Evolutionary conservation across 2,329 filamentous ascomycete genomes (phyloP).

Genomic region (Aureobasidium subglaciale): DNA sequence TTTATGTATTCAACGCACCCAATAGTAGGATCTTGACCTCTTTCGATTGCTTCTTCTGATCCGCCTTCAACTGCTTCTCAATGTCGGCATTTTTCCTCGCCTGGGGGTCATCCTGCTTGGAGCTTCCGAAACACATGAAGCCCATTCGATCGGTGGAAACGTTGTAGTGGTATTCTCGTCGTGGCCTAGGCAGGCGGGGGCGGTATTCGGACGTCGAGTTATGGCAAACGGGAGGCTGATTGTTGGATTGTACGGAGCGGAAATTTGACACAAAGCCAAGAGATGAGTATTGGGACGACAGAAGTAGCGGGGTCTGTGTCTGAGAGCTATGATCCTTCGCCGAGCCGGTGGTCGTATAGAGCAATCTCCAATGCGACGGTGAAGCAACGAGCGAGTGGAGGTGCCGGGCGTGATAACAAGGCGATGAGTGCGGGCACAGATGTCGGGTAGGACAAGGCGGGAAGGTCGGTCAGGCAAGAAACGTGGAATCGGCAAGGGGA

Average conservation of each 20-base stretch:
- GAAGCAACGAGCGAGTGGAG: not conserved
- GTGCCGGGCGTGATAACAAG: not conserved
- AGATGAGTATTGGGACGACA: not conserved
- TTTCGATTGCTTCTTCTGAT: conserved; percentile 77
- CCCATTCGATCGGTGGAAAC: conserved; percentile 9
- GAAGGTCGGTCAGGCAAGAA: not conserved
- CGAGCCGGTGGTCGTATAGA: not conserved
- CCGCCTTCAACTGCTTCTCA: conserved; percentile 74
- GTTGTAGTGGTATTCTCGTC: not conserved
- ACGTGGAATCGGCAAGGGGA: conserved; percentile 12
- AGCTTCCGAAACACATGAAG: conserved; percentile 47
- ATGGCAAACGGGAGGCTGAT: not conserved
- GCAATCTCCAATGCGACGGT: not conserved
- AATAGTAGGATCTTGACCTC: conserved; percentile 92
- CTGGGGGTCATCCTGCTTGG: conserved; percentile 41
- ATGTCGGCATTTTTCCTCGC: conserved; percentile 59
- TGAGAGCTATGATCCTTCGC: conserved; percentile 3
- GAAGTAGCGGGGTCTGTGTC: not conserved
- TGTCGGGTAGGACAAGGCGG: not conserved
- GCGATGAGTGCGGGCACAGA: not conserved
- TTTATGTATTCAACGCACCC: conserved; percentile 49
- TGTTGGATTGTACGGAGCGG: not conserved
- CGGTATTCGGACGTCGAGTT: not conserved
- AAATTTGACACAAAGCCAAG: conserved; percentile 1
- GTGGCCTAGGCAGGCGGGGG: not conserved